phyloP scores from a whole-genome alignment of 768 basidiomycete species.

The Austroboletus eburneus region DNA sequence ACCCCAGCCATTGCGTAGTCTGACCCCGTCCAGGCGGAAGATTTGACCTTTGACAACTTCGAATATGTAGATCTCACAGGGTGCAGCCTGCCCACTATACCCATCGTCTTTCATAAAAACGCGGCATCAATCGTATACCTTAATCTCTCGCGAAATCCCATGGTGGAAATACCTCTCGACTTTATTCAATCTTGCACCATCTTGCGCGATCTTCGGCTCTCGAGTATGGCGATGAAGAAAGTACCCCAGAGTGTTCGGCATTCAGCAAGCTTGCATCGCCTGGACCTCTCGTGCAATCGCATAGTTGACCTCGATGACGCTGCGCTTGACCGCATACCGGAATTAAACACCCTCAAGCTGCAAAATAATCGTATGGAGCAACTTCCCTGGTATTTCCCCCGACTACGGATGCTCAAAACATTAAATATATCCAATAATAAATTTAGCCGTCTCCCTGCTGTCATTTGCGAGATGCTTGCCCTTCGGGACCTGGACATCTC shows the following conservation, averaged over 20 bases:
- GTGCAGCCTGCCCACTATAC: conserved; percentile 80
- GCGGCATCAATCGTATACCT: conserved; percentile 82
- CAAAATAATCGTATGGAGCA: conserved; percentile 91
- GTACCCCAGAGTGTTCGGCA: conserved; percentile 83
- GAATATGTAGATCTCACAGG: conserved; percentile 80
- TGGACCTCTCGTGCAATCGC: conserved; percentile 90
- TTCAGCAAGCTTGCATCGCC: conserved; percentile 64
- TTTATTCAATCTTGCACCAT: conserved; percentile 87
- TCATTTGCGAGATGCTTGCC: conserved; percentile 67
- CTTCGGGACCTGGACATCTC: conserved; percentile 89
- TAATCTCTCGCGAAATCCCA: conserved; percentile 89
- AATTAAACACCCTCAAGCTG: conserved; percentile 62
- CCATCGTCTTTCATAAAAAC: conserved; percentile 78
- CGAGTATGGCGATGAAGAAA: conserved; percentile 92
- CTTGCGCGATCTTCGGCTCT: conserved; percentile 81
- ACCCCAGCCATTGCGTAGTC: neutral
- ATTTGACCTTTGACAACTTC: conserved; percentile 64
- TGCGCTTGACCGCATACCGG: conserved; percentile 69
- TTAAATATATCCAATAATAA: conserved; percentile 98
- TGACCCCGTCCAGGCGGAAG: conserved; percentile 55
- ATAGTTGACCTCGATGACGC: conserved; percentile 88
- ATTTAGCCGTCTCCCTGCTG: conserved; percentile 69
- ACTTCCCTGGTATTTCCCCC: conserved; percentile 81
- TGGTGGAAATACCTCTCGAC: conserved; percentile 94
- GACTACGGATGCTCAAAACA: conserved; percentile 62